Conservation (phyloP, 1,139 yeast species). For the Candida sp. region DNA sequence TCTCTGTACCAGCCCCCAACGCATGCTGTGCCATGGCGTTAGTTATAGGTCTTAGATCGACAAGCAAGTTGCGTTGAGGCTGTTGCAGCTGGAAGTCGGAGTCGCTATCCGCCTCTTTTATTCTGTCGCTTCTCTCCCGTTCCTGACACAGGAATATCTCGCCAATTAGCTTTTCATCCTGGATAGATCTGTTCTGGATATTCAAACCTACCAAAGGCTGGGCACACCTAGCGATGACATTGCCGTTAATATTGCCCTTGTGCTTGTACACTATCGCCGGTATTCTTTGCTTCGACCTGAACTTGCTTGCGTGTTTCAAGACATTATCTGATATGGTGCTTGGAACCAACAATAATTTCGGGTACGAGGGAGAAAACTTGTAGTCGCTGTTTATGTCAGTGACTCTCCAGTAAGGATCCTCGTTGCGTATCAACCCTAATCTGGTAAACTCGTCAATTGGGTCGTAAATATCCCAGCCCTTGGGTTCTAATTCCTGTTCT, state of each 20-base stretch:
- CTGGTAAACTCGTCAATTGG: slow-evolving; percentile 69
- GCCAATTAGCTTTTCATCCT: slow-evolving; percentile 81
- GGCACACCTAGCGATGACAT: slow-evolving; percentile 86
- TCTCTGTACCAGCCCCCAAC: slow-evolving; percentile 96
- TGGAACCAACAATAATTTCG: slow-evolving; percentile 71
- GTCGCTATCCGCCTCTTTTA: slow-evolving; percentile 20
- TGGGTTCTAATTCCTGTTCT: slow-evolving; percentile 61
- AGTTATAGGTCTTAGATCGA: slow-evolving; percentile 91
- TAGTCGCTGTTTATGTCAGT: slow-evolving; percentile 69
- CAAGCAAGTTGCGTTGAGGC: slow-evolving; percentile 70
- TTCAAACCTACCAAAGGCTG: slow-evolving; percentile 95
- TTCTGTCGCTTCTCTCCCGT: slow-evolving; percentile 26
- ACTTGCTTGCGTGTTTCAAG: slow-evolving; percentile 81
- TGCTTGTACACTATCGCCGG: slow-evolving; percentile 86
- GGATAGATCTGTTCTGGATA: slow-evolving; percentile 80
- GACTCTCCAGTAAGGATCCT: slow-evolving; percentile 63
- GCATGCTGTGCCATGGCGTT: slow-evolving; percentile 98
- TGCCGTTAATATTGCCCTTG: slow-evolving; percentile 57
- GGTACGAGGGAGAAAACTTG: slow-evolving; percentile 78
- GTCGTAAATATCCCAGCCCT: slow-evolving; percentile 79
- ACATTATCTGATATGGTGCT: slow-evolving; percentile 78
- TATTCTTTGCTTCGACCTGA: slow-evolving; percentile 82
- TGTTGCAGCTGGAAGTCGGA: slow-evolving; percentile 30
- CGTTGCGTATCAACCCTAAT: slow-evolving; percentile 48
- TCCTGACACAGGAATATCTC: slow-evolving; percentile 68